Evolutionary conservation across 176 grass and related monocot species (phyloP).

Genomic region (Phragmites australis): DNA sequence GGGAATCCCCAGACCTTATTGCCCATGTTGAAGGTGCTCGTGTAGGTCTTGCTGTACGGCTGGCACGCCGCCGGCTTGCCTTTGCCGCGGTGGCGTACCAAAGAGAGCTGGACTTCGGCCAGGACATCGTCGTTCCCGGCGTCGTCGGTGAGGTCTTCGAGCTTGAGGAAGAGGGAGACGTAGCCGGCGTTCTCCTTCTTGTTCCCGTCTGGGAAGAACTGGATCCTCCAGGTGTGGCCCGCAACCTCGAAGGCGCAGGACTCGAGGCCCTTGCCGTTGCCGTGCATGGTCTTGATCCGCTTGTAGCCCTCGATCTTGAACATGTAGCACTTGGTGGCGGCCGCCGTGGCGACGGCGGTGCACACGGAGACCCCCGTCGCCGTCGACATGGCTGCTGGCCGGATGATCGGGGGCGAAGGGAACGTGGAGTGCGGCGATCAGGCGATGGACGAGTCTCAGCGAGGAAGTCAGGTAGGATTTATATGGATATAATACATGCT

Average conservation of each 20-base stretch:
- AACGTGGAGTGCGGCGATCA: neutral
- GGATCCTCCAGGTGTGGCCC: constrained; percentile 10
- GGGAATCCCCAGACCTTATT: neutral
- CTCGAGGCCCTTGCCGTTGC: neutral
- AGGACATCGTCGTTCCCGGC: neutral
- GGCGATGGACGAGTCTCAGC: neutral
- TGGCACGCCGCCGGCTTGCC: neutral
- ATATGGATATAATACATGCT: too few relatives aligned
- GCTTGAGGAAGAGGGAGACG: constrained; percentile 21
- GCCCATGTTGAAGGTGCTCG: neutral
- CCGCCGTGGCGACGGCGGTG: constrained; percentile 14
- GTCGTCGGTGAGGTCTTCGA: neutral
- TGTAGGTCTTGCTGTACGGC: neutral
- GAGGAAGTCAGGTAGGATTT: neutral
- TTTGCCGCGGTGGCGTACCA: neutral
- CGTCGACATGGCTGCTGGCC: neutral
- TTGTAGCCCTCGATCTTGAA: constrained; percentile 28
- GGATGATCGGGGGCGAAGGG: neutral
- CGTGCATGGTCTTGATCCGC: neutral
- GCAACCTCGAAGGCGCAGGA: constrained; percentile 13
- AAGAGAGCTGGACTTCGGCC: neutral
- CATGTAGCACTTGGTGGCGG: constrained; percentile 8
- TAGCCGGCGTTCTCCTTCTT: neutral
- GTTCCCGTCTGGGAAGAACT: neutral
- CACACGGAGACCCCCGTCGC: neutral